Evolutionary conservation across 2,329 filamentous ascomycete species (phyloP), one percentile per base, ranked within the genome.

Genomic region (Scorias spongiosa): DNA sequence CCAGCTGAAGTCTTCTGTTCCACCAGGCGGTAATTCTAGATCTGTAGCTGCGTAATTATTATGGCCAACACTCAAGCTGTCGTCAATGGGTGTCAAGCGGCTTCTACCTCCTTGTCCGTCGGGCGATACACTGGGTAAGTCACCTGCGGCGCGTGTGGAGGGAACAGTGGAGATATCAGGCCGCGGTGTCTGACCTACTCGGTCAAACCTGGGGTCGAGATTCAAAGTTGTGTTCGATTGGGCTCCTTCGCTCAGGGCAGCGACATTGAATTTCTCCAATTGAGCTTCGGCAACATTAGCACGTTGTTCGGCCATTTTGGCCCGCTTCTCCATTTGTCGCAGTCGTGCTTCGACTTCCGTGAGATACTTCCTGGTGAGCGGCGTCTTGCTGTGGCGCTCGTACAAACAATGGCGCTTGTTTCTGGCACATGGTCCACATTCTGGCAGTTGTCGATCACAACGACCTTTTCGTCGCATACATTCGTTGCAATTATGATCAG

Each of bases 371-470:
- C 69, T 59, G 5, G 68, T 72, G 46, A 71, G 55, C 5, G 68
- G 68, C 10, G 68, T 71, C 39, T 64, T 60, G n/a, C 61, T 60
- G 42, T 69, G 63, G 48, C 65, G 68, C 49, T 71, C 68, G 44
- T 72, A 72, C 6, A 69, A 55, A 46, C 69, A 72, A 46, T 67
- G 63, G 11, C 68, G 56, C 37, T 63, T 59, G 49, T 68, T 67
- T 44, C 63, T 64, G 40, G 61, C 52, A 49, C 67, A 71, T 3
- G 53, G 49, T n/a, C 49, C 50, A 34, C 61, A 64, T 46, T 63
- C 63, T 2, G 61, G 63, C 32, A 68, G 42, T 29, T 64, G 59
- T 6, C 47, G 44, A 45, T 55, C 53, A 41, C 55, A 57, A 10
- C 49, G 45, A 2, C 50, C 52, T 44, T 56, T 56, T 9, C 55